phyloP scores from a whole-genome alignment of 208 protist species.

The Wallacemonas sp. region DNA sequence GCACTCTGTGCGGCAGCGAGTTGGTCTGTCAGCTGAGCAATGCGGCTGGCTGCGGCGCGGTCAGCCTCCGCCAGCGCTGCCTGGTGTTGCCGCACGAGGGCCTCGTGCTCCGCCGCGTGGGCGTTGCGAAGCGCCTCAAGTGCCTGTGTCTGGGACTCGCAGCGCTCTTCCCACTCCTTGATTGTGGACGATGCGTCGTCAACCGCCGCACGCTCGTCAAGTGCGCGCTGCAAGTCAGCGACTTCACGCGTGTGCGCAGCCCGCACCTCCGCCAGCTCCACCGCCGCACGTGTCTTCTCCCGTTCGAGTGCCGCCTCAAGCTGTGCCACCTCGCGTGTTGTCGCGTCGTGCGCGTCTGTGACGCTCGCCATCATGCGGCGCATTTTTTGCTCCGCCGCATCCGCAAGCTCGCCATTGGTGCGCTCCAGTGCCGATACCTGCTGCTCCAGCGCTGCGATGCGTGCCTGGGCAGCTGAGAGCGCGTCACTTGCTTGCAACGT shows the following conservation, averaged over 20 bases:
- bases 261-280: background rate
- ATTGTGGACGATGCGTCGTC: background rate
- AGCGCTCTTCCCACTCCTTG: background rate
- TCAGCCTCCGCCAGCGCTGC: background rate
- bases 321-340: background rate
- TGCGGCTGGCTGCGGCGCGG: no score
- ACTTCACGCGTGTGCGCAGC: background rate
- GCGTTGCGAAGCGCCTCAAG: background rate
- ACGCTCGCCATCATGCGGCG: constrained; percentile 17
- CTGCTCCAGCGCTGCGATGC: constrained; percentile 15
- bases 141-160: background rate
- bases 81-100: background rate
- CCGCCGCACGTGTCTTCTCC: constrained; percentile 2
- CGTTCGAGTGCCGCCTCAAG: background rate
- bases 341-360: background rate
- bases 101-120: background rate
- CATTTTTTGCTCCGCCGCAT: constrained; percentile 21
- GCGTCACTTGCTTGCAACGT: background rate
- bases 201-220: background rate
- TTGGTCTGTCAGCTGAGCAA: background rate
- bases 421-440: constrained; percentile 14
- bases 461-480: background rate
- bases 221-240: background rate
- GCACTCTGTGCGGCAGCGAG: background rate
- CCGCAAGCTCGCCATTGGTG: constrained; percentile 20